Evolutionary conservation across 2,329 filamentous ascomycete species (phyloP), one percentile per base, ranked within the genome.

Genomic region (Endothia cerciana): DNA sequence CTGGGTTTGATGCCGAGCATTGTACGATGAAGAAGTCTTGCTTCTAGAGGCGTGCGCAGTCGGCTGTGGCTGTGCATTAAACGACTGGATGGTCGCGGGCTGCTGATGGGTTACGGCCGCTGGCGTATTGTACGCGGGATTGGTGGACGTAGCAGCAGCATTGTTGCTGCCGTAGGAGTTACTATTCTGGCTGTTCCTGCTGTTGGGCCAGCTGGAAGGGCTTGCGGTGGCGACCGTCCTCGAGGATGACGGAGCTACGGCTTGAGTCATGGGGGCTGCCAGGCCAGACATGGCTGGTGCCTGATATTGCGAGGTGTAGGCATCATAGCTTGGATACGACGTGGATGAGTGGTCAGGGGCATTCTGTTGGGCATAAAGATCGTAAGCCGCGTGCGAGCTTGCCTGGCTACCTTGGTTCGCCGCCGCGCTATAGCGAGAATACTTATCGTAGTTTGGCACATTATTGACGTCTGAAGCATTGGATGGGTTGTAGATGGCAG

Each of bases 291-390:
- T 43, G 11, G 66, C 53, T 2, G 68, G 66, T 2, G 69, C 41
- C 0, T 69, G 59, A 0, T 69, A 64, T 8, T 70, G 68, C 2
- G 69, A 40, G 36, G 68, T 71, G 36, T 75, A 74, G 10, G 62
- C 67, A 62, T 72, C 71, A 55, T 74, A 74, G 7, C 68, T 68
- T 4, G 72, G 45, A 36, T 73, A 73, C 1, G 73, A 70, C 33
- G 65, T 60, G 19, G 71, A 55, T 6, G 58, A 61, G 41, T 62
- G 66, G 4, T 41, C 49, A 45, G 62, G 57, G 28, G 30, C 67
- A 49, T 41, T 70, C 33, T 71, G 72, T n/a, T 73, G 76, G n/a
- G 74, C 68, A 63, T 76, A 74, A 11, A 78, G 74, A 57, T 81
- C 71, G 58, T 74, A 74, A 1, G 67, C 66, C 25, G 70, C 62